Evolutionary conservation across 495 filamentous ascomycete genomes (phyloP).

Genomic region (Aspergillus steynii): DNA sequence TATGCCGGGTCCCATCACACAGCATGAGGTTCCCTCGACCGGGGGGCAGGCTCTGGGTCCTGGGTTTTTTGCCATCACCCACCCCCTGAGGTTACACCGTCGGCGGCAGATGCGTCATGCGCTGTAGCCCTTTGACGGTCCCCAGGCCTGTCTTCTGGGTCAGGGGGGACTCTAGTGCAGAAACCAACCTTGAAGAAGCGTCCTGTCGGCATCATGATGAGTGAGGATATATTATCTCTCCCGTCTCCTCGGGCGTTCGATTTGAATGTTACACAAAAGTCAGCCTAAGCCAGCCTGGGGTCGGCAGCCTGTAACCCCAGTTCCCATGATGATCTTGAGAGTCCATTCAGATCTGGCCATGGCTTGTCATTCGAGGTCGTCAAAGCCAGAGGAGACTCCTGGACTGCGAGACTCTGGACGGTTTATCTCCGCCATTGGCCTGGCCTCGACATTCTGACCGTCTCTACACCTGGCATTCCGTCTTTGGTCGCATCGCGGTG

Average conservation of each 20-base stretch:
- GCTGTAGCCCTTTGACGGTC: not conserved
- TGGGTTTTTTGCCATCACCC: not conserved
- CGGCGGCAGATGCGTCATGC: not conserved
- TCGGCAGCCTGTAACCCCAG: conserved; percentile 20
- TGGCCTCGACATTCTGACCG: not conserved
- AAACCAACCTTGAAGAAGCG: not conserved
- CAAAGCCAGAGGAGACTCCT: not conserved
- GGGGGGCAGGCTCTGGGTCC: too few species aligned
- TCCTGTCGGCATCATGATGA: too few species aligned
- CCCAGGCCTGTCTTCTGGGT: not conserved
- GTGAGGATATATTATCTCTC: not conserved
- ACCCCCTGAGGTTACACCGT: not conserved
- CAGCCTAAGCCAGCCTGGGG: conserved; percentile 13
- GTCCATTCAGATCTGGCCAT: not conserved
- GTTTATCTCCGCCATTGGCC: not conserved
- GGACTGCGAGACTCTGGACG: not conserved
- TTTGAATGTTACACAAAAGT: conserved; percentile 16
- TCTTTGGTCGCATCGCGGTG: not conserved
- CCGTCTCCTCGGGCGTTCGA: not conserved
- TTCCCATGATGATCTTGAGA: conserved; percentile 16
- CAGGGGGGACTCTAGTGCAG: not conserved
- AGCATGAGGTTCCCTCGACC: too few species aligned
- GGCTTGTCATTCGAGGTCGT: not conserved
- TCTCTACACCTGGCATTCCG: not conserved
- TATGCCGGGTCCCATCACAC: too few species aligned